A percentile compares a stretch with the other conserved stretches of the same genome.
These are phyloP conservation scores for Phialophora tarda DNA, from an alignment of 2,329 filamentous ascomycete genomes.

Conservation along the genomic window DNA sequence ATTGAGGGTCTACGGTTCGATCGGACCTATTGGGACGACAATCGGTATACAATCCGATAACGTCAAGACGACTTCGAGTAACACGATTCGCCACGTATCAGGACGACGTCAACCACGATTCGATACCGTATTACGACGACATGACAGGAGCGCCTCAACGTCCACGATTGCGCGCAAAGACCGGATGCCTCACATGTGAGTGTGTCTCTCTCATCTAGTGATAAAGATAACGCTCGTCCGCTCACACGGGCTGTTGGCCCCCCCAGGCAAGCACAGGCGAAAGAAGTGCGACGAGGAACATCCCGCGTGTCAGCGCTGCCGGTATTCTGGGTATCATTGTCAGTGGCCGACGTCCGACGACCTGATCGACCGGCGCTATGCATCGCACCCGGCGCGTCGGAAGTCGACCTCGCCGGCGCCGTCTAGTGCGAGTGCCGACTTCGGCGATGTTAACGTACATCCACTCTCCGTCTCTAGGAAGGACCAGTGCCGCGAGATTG, in stretches of 20 bases:
- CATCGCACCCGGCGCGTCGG: constrained; percentile 16
- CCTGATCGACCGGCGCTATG: constrained; percentile 27
- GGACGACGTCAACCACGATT: not conserved
- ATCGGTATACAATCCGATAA: not conserved
- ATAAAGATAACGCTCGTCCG: not conserved
- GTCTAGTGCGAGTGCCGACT: not conserved
- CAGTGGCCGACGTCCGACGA: constrained; percentile 31
- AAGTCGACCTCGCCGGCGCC: constrained; percentile 9
- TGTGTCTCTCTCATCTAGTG: no score
- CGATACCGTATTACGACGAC: not conserved
- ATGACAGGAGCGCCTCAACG: not conserved
- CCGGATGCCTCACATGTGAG: constrained; percentile 33
- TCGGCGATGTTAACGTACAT: not conserved
- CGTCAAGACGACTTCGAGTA: not conserved
- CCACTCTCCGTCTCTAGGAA: not conserved
- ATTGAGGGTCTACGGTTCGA: not conserved
- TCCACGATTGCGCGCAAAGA: constrained; percentile 27
- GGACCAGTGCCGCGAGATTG: not conserved
- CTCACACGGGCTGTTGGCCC: not conserved
- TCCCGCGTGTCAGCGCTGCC: constrained; percentile 24
- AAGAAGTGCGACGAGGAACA: constrained; percentile 32
- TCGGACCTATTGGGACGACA: not conserved
- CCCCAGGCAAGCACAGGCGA: constrained; percentile 22
- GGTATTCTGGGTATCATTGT: constrained; percentile 19
- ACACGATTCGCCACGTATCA: not conserved